Base-by-base conservation (phyloP, 352 stramenopile species). In the Phytophthora pseudosyringae region DNA sequence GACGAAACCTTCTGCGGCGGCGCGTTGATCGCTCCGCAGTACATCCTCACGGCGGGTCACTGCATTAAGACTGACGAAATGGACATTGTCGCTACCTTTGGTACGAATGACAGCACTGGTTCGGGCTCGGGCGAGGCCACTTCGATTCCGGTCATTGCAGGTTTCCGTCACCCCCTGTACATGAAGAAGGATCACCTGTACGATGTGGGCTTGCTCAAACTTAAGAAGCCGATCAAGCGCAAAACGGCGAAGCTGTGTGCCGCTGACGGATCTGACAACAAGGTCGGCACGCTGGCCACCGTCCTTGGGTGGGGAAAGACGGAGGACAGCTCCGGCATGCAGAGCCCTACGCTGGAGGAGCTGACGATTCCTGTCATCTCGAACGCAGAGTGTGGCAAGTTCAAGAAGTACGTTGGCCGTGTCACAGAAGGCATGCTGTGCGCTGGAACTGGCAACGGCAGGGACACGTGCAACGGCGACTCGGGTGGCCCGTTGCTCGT, bases 31-130 rank as follows among this genome's bases (percentile, higher is more conserved):
- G 59, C 80, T 10, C 55, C 75, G 4, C 67, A 82, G 57, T 90
- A 89, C 60, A 73, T 93, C 10, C 61, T 90, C 36, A 92, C 83
- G 31, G 86, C 86, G 4, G 86, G 79, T 3, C 86, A 94, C 65
- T 94, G 86, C 67, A 80, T 90, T 51, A 67, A 56, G 21, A 75
- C 62, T 1, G 52, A 74, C 45, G 16, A 56, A 5, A 62, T 73
- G 35, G 28, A 26, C 8, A 70, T 73, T 44, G 35, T 64, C 25
- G 67, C 54, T 28, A 70, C 57, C 4, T 73, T 78, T 25, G 70
- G 58, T 11, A 70, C 62, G 3, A 67, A 71, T 16, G 26, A 60
- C 5, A 69, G 66, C 51, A 49, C 46, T 18, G 65, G 55, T 26
- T 32, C 16, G 16, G 58, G 38, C 13, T 68, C 45, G 8, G 44